phyloP scores from a whole-genome alignment of 106 monocot species.

The Dendrobium huoshanense region DNA sequence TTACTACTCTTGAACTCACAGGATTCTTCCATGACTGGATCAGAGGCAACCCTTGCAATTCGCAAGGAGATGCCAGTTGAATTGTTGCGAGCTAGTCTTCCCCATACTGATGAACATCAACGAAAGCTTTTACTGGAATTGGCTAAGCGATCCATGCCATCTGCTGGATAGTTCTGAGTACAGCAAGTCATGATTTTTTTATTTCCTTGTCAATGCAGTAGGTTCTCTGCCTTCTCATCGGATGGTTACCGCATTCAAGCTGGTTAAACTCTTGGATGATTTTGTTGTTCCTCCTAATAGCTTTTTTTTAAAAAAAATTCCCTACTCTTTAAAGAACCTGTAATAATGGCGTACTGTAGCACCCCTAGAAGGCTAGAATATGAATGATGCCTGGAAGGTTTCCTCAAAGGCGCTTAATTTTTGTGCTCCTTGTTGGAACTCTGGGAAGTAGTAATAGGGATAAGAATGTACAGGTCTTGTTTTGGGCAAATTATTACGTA shows the following conservation, averaged over 20 bases:
- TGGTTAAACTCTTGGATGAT: neutral
- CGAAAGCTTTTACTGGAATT: constrained; percentile 35
- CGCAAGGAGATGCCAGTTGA: constrained; percentile 45
- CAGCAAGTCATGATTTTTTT: neutral
- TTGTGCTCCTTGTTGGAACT: constrained; percentile 11
- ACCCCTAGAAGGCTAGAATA: neutral
- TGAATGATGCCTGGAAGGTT: neutral
- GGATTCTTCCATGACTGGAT: constrained; percentile 1
- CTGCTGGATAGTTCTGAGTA: constrained; percentile 11
- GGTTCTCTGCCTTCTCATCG: neutral
- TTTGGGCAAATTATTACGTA: too few relatives aligned
- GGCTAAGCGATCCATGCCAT: constrained; percentile 29
- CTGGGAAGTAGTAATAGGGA: neutral
- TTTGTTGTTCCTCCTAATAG: neutral
- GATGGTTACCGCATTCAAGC: neutral
- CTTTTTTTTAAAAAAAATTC: neutral
- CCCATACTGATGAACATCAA: constrained; percentile 35
- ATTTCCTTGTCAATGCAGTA: neutral
- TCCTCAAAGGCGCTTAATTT: constrained; percentile 7
- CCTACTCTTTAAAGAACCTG: neutral
- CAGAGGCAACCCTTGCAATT: constrained; percentile 28
- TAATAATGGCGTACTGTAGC: neutral
- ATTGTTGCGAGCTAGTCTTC: constrained; percentile 33
- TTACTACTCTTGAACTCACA: constrained; percentile 13
- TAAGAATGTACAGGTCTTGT: neutral